Conservation (phyloP, 2,329 filamentous ascomycete genomes). For the Eutypa lata region DNA sequence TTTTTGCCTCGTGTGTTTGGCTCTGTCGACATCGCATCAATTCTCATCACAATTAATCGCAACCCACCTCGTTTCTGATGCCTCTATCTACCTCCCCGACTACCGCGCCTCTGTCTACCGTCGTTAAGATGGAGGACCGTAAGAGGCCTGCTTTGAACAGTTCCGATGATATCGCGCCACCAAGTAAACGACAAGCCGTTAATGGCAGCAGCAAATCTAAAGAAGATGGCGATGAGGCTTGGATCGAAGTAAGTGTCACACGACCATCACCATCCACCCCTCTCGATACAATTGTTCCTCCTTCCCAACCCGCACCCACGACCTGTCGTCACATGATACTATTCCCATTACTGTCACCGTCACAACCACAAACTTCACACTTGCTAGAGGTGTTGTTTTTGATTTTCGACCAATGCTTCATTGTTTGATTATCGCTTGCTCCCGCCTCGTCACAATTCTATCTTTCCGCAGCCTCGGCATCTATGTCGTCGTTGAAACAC, state of each 20-base stretch:
- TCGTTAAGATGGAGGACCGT: slow-evolving; percentile 98
- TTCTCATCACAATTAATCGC: slow-evolving; percentile 33
- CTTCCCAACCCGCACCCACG: background rate
- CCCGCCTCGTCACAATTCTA: slow-evolving; percentile 8
- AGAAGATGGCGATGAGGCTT: slow-evolving; percentile 55
- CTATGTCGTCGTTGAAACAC: slow-evolving; percentile 17
- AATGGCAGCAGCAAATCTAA: slow-evolving; percentile 69
- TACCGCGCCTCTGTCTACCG: slow-evolving; percentile 71
- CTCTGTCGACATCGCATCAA: slow-evolving; percentile 21
- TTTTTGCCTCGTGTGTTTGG: background rate
- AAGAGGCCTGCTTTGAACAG: slow-evolving; percentile 86
- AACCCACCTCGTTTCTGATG: slow-evolving; percentile 68
- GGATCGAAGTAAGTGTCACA: slow-evolving; percentile 60
- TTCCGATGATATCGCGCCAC: slow-evolving; percentile 79
- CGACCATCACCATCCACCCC: slow-evolving; percentile 8
- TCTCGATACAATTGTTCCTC: slow-evolving; percentile 2
- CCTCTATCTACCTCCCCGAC: slow-evolving; percentile 75
- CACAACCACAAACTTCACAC: background rate
- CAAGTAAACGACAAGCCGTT: slow-evolving; percentile 85
- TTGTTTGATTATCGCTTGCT: background rate
- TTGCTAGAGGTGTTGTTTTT: background rate
- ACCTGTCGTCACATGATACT: background rate
- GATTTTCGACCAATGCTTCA: background rate
- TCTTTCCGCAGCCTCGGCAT: slow-evolving; percentile 15
- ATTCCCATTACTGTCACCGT: background rate